Conservation (phyloP, 1,284 basidiomycete genomes). For the Ceraceosorus guamensis region DNA sequence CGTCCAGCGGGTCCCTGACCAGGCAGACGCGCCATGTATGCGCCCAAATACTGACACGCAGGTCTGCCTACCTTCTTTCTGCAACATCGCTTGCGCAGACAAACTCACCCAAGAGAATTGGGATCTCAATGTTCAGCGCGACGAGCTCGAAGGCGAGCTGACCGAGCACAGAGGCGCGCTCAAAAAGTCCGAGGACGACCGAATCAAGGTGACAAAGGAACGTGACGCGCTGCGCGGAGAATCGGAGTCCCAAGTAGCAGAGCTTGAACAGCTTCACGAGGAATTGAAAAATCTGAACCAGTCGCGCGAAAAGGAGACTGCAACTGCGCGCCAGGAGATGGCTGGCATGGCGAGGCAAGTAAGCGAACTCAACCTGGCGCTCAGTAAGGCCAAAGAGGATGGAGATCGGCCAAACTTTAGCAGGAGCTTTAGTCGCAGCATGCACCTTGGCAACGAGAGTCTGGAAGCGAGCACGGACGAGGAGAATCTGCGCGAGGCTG, state of each 20-base stretch:
- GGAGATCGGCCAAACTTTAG: conserved; percentile 7
- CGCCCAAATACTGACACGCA: conserved; percentile 4
- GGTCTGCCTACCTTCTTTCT: conserved; percentile 11
- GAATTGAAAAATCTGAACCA: conserved; percentile 68
- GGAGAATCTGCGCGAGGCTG: too few species aligned
- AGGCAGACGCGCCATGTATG: background rate
- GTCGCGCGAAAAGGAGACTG: conserved; percentile 85
- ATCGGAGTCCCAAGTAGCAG: conserved; percentile 76
- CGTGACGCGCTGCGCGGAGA: conserved; percentile 68
- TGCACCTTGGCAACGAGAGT: conserved; percentile 1
- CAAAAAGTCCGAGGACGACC: conserved; percentile 71
- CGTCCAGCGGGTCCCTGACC: too few species aligned
- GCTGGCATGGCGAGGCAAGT: conserved; percentile 85
- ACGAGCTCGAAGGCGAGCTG: conserved; percentile 70
- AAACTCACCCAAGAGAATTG: conserved; percentile 97
- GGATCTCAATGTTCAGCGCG: conserved; percentile 88
- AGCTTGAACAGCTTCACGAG: conserved; percentile 57
- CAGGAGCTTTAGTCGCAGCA: conserved; percentile 7
- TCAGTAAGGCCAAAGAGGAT: conserved; percentile 68
- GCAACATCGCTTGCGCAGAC: conserved; percentile 54
- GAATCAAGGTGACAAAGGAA: conserved; percentile 68
- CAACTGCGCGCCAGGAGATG: conserved; percentile 74
- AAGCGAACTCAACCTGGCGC: conserved; percentile 72
- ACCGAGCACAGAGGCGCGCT: conserved; percentile 61
- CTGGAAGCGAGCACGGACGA: conserved; percentile 9